These are phyloP conservation scores for Bimuria novae-zelandiae DNA, from an alignment of 2,329 filamentous ascomycete species.

Conservation along the genomic window DNA sequence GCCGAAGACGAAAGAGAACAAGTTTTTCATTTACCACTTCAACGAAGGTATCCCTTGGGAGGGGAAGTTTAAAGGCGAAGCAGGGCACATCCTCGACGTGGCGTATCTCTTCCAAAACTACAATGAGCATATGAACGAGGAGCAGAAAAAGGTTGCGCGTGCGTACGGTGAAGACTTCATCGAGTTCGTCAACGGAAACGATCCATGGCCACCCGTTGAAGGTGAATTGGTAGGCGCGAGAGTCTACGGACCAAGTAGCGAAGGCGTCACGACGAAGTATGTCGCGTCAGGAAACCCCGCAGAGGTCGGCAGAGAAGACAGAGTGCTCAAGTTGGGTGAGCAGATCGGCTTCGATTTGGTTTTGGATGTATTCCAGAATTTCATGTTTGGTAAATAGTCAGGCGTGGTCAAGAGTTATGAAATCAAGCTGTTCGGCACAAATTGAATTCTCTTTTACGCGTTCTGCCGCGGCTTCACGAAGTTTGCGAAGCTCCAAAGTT, in stretches of 20 bases:
- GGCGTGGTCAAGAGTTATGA: too few species aligned
- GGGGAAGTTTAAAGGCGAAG: constrained; percentile 38
- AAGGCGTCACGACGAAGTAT: constrained; percentile 31
- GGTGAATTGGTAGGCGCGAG: constrained; percentile 25
- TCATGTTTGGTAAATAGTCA: constrained; percentile 26
- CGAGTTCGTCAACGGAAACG: constrained; percentile 37
- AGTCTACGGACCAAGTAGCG: constrained; percentile 38
- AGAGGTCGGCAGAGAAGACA: constrained; percentile 32
- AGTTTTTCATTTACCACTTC: constrained; percentile 42
- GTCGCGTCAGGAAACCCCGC: constrained; percentile 29
- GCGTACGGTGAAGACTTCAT: constrained; percentile 39
- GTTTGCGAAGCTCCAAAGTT: background rate
- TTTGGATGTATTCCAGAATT: constrained; percentile 31
- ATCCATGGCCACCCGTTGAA: constrained; percentile 39
- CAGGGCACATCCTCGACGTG: constrained; percentile 42
- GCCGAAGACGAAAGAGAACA: constrained; percentile 31
- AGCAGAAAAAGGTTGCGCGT: constrained; percentile 28
- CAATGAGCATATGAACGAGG: constrained; percentile 31
- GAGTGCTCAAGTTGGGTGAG: constrained; percentile 34
- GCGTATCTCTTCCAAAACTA: constrained; percentile 42
- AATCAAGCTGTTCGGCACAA: too few species aligned
- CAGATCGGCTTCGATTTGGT: constrained; percentile 31
- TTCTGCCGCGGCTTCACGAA: too few species aligned
- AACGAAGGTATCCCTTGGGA: constrained; percentile 44
- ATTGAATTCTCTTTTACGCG: too few species aligned